Conservation (phyloP, 768 basidiomycete species). For the Mycena haematopus region DNA sequence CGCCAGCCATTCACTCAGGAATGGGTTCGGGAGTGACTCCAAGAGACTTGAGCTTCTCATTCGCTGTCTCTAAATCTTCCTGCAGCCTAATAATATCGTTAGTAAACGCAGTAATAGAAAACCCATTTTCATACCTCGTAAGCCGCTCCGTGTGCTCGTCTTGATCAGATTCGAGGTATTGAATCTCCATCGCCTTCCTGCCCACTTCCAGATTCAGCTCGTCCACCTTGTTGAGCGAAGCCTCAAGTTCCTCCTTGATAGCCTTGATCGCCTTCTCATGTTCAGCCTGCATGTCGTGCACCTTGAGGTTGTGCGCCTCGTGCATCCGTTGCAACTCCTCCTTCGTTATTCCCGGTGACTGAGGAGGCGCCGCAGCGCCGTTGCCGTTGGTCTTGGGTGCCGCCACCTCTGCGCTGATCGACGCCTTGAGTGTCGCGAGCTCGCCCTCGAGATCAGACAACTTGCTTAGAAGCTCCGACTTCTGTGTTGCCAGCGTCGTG, state of each 20-base stretch:
- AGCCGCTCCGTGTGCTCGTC: slow-evolving; percentile 79
- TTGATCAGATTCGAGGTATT: slow-evolving; percentile 79
- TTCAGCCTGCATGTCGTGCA: slow-evolving; percentile 74
- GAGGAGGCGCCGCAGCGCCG: slow-evolving; percentile 40
- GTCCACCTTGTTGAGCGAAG: slow-evolving; percentile 51
- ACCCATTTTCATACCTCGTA: slow-evolving; percentile 67
- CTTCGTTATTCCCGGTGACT: slow-evolving; percentile 63
- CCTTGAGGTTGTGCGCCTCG: slow-evolving; percentile 84
- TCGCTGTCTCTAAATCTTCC: slow-evolving; percentile 63
- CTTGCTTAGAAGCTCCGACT: slow-evolving; percentile 63
- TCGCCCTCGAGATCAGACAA: slow-evolving; percentile 84
- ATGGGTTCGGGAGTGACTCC: slow-evolving; percentile 19
- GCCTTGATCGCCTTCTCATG: slow-evolving; percentile 64
- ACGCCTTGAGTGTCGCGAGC: slow-evolving; percentile 66
- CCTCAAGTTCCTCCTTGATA: slow-evolving; percentile 64
- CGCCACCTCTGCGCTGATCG: slow-evolving; percentile 53
- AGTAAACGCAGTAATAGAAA: slow-evolving; percentile 35
- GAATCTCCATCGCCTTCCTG: slow-evolving; percentile 82
- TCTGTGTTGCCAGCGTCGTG: slow-evolving; percentile 59
- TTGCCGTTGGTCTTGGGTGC: slow-evolving; percentile 65
- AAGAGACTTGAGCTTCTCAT: slow-evolving; percentile 48
- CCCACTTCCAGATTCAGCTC: slow-evolving; percentile 66
- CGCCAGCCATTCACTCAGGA: slow-evolving; percentile 26
- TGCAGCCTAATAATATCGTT: slow-evolving; percentile 56
- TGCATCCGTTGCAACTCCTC: slow-evolving; percentile 81